A percentile compares a stretch with the other conserved stretches of the same genome.
These are phyloP conservation scores for Aureobasidium sp. DNA, from an alignment of 2,329 filamentous ascomycete genomes.

Conservation along the genomic window DNA sequence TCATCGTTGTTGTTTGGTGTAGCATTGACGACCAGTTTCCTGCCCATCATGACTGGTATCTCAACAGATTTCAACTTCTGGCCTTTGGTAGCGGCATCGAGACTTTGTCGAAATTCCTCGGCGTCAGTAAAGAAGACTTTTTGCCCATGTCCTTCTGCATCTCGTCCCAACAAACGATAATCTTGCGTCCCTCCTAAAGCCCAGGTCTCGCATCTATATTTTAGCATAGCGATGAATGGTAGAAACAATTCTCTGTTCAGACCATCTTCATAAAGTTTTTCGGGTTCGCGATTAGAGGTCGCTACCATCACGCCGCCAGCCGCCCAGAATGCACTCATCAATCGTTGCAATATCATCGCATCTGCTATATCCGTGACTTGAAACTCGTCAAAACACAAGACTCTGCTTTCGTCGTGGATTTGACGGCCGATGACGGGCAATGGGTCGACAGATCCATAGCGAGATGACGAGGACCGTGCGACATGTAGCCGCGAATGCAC, in stretches of 20 bases:
- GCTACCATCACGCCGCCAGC: conserved; percentile 69
- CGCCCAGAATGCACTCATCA: conserved; percentile 70
- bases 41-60: conserved; percentile 21
- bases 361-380: conserved; percentile 71
- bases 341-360: conserved; percentile 66
- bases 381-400: conserved; percentile 73
- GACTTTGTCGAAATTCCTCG: conserved; percentile 7
- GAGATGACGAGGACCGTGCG: conserved; percentile 39
- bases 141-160: conserved; percentile 38
- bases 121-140: conserved; percentile 20
- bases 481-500: conserved; percentile 48
- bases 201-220: conserved; percentile 70
- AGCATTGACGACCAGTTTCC: conserved; percentile 19
- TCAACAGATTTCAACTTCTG: conserved; percentile 8
- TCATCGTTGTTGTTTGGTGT: neutral
- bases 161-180: conserved; percentile 41
- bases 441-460: conserved; percentile 39
- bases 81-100: conserved; percentile 10
- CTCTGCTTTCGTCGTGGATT: conserved; percentile 61
- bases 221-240: conserved; percentile 63
- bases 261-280: conserved; percentile 42
- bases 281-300: conserved; percentile 72
- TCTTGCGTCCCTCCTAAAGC: conserved; percentile 67
- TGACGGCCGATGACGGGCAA: conserved; percentile 64
- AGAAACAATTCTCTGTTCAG: conserved; percentile 44